Conservation (phyloP, 2,329 filamentous ascomycete species). For the Clonostachys solani region DNA sequence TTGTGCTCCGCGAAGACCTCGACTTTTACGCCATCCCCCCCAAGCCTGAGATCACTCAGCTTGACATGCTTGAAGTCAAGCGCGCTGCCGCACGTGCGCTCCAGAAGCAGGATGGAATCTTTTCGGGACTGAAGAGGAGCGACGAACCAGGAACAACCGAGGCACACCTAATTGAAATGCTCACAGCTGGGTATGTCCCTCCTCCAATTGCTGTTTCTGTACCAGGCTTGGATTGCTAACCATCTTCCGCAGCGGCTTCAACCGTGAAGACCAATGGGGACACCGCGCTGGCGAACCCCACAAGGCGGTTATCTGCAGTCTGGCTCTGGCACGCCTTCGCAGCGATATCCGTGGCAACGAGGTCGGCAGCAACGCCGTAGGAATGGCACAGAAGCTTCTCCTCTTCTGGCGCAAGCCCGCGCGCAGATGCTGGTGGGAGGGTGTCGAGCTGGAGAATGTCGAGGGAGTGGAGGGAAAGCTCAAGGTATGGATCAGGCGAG, state of each 20-base stretch:
- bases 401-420: slow-evolving; percentile 98
- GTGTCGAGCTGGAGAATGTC: slow-evolving; percentile 83
- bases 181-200: slow-evolving; percentile 83
- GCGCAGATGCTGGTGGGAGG: slow-evolving; percentile 97
- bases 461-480: slow-evolving; percentile 87
- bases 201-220: neutral
- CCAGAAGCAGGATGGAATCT: slow-evolving; percentile 87
- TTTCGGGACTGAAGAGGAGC: slow-evolving; percentile 89
- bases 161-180: slow-evolving; percentile 97
- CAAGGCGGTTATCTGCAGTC: slow-evolving; percentile 96
- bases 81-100: slow-evolving; percentile 84
- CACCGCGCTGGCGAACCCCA: slow-evolving; percentile 96
- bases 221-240: slow-evolving; percentile 1
- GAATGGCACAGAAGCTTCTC: slow-evolving; percentile 97
- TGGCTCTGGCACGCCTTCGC: slow-evolving; percentile 86
- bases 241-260: slow-evolving; percentile 69
- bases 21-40: slow-evolving; percentile 98
- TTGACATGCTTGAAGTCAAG: slow-evolving; percentile 95
- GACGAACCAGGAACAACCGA: slow-evolving; percentile 96
- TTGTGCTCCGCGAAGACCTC: slow-evolving; percentile 90
- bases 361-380: slow-evolving; percentile 73
- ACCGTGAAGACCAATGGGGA: slow-evolving; percentile 92
- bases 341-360: slow-evolving; percentile 85
- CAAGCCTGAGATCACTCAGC: slow-evolving; percentile 73
- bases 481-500: slow-evolving; percentile 96